Conservation (phyloP, 2,329 filamentous ascomycete species). For the Penicillium sp. region DNA sequence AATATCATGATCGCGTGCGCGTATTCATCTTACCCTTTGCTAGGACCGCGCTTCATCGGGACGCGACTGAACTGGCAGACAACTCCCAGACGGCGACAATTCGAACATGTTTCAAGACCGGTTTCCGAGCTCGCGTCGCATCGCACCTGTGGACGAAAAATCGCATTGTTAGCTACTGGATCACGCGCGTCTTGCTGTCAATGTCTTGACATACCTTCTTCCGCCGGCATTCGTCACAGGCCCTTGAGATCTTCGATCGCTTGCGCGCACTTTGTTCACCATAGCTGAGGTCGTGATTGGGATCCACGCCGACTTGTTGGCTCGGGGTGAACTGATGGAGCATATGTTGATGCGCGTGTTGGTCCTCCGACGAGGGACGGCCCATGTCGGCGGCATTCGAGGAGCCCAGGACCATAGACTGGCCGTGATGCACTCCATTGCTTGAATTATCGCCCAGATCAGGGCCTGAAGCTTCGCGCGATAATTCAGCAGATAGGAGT, state of each 20-base stretch:
- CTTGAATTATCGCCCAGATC: conserved; percentile 46
- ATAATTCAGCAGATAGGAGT: conserved; percentile 52
- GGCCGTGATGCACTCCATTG: conserved; percentile 46
- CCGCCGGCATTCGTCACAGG: conserved; percentile 85
- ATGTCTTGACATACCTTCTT: conserved; percentile 65
- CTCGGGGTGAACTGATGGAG: conserved; percentile 46
- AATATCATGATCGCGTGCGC: not conserved
- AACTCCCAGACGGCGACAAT: conserved; percentile 77
- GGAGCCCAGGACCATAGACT: conserved; percentile 45
- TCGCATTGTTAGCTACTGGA: conserved; percentile 24
- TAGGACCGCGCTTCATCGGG: conserved; percentile 85
- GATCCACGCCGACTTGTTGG: conserved; percentile 50
- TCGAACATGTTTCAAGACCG: conserved; percentile 75
- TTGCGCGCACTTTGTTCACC: conserved; percentile 71
- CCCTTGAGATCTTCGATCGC: conserved; percentile 82
- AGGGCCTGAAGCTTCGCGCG: conserved; percentile 50
- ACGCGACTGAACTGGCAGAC: conserved; percentile 83
- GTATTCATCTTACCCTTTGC: conserved; percentile 69
- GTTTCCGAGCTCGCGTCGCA: conserved; percentile 80
- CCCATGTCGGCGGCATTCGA: conserved; percentile 45
- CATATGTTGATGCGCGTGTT: conserved; percentile 46
- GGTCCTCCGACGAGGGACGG: conserved; percentile 42
- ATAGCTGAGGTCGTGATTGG: conserved; percentile 54
- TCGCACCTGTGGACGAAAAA: conserved; percentile 61
- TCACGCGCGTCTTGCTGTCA: conserved; percentile 18